Conservation (phyloP, 257 asterid genomes). For the Apocynum venetum region DNA sequence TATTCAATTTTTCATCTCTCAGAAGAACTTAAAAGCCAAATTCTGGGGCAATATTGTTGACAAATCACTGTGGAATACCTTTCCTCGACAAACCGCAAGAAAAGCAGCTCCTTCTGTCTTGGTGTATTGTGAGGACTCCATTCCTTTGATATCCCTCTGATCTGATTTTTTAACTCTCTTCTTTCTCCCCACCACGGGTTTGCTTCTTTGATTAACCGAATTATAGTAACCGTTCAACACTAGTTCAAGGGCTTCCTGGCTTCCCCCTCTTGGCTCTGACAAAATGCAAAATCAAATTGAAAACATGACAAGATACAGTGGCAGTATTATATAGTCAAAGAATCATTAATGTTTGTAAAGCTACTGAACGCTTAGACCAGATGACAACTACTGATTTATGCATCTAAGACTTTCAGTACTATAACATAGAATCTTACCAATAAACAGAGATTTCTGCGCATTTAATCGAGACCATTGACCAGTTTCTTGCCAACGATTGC, state of each 20-base stretch:
- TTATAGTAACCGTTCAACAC: slow-evolving; percentile 65
- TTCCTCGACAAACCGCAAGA: slow-evolving; percentile 98
- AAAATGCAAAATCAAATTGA: slow-evolving; percentile 5
- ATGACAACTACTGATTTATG: not conserved
- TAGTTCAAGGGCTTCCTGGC: slow-evolving; percentile 66
- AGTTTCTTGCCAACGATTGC: slow-evolving; percentile 86
- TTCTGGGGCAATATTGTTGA: not conserved
- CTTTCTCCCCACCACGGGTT: slow-evolving; percentile 49
- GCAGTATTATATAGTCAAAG: slow-evolving; percentile 7
- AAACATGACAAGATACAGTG: slow-evolving; percentile 4
- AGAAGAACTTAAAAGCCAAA: not conserved
- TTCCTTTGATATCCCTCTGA: slow-evolving; percentile 30
- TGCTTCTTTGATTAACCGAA: slow-evolving; percentile 46
- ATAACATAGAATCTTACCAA: slow-evolving; percentile 53
- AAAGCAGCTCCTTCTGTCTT: slow-evolving; percentile 81
- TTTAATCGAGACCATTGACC: slow-evolving; percentile 90
- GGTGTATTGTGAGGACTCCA: slow-evolving; percentile 29
- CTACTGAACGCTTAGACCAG: not conserved
- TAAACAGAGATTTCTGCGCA: slow-evolving; percentile 69
- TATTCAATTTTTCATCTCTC: not conserved
- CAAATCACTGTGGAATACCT: slow-evolving; percentile 44
- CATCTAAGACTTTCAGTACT: not conserved
- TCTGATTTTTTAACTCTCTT: slow-evolving; percentile 49
- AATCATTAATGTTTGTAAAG: not conserved
- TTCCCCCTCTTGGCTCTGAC: slow-evolving; percentile 89